Percentiles rank a stretch among this genome's conserved stretches.
Conservation (phyloP, 2,329 filamentous ascomycete genomes). For the Fusarium scirpi region DNA sequence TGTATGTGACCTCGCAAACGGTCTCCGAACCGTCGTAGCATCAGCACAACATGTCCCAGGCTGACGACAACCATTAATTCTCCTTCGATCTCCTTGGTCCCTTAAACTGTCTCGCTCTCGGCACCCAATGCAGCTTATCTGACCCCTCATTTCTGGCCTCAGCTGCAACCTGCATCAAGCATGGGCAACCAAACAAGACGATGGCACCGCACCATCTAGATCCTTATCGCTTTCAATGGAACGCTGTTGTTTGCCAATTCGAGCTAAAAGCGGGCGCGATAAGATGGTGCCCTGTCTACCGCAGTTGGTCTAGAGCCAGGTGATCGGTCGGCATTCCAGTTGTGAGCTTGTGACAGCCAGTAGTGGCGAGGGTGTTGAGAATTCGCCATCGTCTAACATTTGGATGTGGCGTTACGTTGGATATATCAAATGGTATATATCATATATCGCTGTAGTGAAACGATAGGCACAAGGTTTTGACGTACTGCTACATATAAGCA, state of each 20-base stretch:
- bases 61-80: background rate
- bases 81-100: slow-evolving; percentile 1
- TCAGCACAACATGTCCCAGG: background rate
- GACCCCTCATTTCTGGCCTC: slow-evolving; percentile 19
- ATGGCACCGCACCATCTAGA: background rate
- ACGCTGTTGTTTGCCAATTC: slow-evolving; percentile 1
- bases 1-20: slow-evolving; percentile 1
- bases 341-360: background rate
- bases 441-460: background rate
- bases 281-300: slow-evolving; percentile 3
- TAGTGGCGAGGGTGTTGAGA: slow-evolving; percentile 9
- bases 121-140: slow-evolving; percentile 2
- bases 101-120: background rate
- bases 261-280: slow-evolving; percentile 6
- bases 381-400: slow-evolving; percentile 10
- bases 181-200: slow-evolving; percentile 1
- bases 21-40: slow-evolving; percentile 16
- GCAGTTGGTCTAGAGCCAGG: background rate
- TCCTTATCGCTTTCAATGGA: slow-evolving; percentile 6
- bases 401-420: slow-evolving; percentile 4
- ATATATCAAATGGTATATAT: background rate
- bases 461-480: background rate
- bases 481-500: background rate
- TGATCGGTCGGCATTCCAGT: slow-evolving; percentile 6
- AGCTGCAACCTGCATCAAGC: slow-evolving; percentile 4